Evolutionary conservation across 441 rosid genomes (phyloP).

Genomic region (Viola pubescens): DNA sequence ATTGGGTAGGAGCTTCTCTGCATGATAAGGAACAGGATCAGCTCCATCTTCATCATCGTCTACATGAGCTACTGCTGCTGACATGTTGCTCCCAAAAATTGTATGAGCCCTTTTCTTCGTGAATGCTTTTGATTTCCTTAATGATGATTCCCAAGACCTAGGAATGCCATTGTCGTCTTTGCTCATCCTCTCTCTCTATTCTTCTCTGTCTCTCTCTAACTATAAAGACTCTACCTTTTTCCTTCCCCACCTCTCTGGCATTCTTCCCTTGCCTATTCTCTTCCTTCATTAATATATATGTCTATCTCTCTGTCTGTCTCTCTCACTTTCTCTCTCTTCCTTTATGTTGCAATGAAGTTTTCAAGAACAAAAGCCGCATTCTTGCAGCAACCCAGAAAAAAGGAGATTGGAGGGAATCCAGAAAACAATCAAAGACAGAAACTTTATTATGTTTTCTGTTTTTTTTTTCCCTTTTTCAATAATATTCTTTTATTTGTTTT

Average conservation of each 20-base stretch:
- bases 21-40: slow-evolving; percentile 21
- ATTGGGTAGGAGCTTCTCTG: slow-evolving; percentile 47
- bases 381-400: slow-evolving; percentile 15
- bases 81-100: slow-evolving; percentile 39
- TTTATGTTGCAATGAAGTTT: slow-evolving; percentile 11
- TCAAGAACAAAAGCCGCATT: slow-evolving; percentile 17
- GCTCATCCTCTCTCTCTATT: too few relatives aligned
- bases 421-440: slow-evolving; percentile 9
- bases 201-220: slow-evolving; percentile 7
- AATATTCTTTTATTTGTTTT: background rate
- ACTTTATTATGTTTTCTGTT: slow-evolving; percentile 8
- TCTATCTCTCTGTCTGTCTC: slow-evolving; percentile 5
- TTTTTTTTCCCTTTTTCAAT: background rate
- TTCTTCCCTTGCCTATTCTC: slow-evolving; percentile 2
- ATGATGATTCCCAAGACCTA: slow-evolving; percentile 49
- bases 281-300: background rate
- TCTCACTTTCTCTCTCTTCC: background rate
- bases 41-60: slow-evolving; percentile 57
- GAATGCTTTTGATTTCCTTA: slow-evolving; percentile 38
- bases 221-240: background rate
- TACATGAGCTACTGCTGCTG: slow-evolving; percentile 64
- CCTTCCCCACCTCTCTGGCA: slow-evolving; percentile 5
- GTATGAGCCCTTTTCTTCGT: slow-evolving; percentile 34
- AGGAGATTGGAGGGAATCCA: slow-evolving; percentile 13
- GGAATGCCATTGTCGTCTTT: slow-evolving; percentile 34